Percentiles rank a stretch among this genome's conserved stretches.
These are phyloP conservation scores for Rhodotorula mucilaginosa DNA, from an alignment of 1,284 basidiomycete species.

Conservation along the genomic window DNA sequence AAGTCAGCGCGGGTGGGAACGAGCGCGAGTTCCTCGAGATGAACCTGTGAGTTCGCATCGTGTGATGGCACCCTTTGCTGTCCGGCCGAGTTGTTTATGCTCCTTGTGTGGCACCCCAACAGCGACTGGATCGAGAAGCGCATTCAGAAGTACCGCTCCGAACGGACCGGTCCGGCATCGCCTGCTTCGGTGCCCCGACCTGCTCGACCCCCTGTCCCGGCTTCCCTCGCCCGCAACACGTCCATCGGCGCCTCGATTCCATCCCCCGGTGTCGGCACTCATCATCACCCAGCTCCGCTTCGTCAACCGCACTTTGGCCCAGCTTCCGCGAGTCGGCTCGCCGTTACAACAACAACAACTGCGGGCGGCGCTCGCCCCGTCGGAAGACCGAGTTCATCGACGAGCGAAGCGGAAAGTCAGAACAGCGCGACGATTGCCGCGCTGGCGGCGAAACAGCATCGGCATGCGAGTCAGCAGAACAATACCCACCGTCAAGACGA, in stretches of 20 bases:
- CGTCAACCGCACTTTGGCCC: background rate
- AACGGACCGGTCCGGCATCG: background rate
- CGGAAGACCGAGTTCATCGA: slow-evolving; percentile 1
- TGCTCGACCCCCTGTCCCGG: background rate
- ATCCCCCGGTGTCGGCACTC: background rate
- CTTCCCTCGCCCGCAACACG: background rate
- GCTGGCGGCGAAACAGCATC: background rate
- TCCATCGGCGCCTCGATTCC: background rate
- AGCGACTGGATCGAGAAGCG: slow-evolving; percentile 13
- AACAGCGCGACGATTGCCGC: slow-evolving; percentile 22
- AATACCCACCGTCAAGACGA: background rate
- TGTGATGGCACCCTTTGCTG: no score
- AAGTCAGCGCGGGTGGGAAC: slow-evolving; percentile 19
- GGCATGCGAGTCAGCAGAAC: background rate
- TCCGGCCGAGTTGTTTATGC: background rate
- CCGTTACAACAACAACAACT: background rate
- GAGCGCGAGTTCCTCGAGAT: slow-evolving; percentile 19
- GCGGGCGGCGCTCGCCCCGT: background rate
- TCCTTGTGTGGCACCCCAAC: background rate
- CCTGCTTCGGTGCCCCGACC: background rate
- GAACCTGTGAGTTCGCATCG: slow-evolving; percentile 10
- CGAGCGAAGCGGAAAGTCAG: slow-evolving; percentile 18
- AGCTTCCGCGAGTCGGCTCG: background rate
- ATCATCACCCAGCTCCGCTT: background rate
- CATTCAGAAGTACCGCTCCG: slow-evolving; percentile 4